Conservation (phyloP, 75 land plant species). For the Picea sitchensis region DNA sequence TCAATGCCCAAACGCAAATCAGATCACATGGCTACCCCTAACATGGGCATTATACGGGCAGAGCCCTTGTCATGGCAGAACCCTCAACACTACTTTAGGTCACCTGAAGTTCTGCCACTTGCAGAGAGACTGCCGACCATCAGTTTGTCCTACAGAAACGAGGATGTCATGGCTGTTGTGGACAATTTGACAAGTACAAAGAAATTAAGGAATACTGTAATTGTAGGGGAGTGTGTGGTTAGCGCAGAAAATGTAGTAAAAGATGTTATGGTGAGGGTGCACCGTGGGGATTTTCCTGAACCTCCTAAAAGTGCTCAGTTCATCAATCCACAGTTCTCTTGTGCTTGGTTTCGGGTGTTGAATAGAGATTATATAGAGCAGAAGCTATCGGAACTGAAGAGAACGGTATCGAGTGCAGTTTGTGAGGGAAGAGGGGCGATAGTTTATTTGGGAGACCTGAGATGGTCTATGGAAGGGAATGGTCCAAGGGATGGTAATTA, state of each 20-base stretch:
- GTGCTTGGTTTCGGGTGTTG: slow-evolving; percentile 26
- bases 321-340: slow-evolving; percentile 40
- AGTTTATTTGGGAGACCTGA: slow-evolving; percentile 66
- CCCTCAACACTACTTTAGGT: neutral
- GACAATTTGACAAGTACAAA: slow-evolving; percentile 26
- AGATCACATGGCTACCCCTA: neutral
- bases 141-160: neutral
- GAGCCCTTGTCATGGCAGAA: neutral
- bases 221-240: slow-evolving; percentile 57
- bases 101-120: neutral
- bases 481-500: slow-evolving; percentile 26
- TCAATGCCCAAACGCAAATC: neutral
- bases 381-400: slow-evolving; percentile 60
- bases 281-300: slow-evolving; percentile 42
- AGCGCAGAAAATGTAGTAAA: slow-evolving; percentile 44
- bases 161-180: slow-evolving; percentile 41
- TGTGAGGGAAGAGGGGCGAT: slow-evolving; percentile 48
- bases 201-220: slow-evolving; percentile 39
- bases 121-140: neutral
- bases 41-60: neutral
- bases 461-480: slow-evolving; percentile 56
- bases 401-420: slow-evolving; percentile 35
- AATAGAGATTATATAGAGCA: slow-evolving; percentile 44
- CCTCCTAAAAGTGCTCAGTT: slow-evolving; percentile 36
- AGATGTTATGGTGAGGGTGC: slow-evolving; percentile 41